Base-by-base conservation (phyloP, 495 filamentous ascomycete species). In the Penicillium paxilli region DNA sequence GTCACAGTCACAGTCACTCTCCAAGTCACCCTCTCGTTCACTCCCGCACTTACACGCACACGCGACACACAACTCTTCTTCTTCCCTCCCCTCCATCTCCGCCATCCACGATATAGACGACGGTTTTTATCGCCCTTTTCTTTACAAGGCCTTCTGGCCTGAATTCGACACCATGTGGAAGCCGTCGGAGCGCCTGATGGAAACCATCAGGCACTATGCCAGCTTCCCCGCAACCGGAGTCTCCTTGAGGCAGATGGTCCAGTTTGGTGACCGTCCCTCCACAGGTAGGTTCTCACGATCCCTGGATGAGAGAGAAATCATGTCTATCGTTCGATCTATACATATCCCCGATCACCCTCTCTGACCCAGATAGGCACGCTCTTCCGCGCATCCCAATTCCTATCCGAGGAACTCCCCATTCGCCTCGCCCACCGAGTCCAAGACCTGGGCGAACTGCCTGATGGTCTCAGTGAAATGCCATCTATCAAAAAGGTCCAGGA, bases 191-290 rank as follows among this genome's bases (percentile, higher is more conserved):
- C 77, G 83, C 74, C 72, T 98, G 87, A 93, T 96, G 91, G 87
- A 96, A 59, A 96, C 88, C 84, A 98, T 98, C 89, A 91, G 89
- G 71, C 93, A 97, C 80, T 97, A 97, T 82, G 88, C 90, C 68
- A 87, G 84, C 78, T 98, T 98, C 73, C 95, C 95, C 52, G 94
- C 94, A 54, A 98, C 95, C 33, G 94, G 94, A 57, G 92, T 96
- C 62, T 96, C 91, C 63, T 77, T 98, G 69, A 82, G 94, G 69
- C 94, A 98, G 79, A 98, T 98, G 94, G 94, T 98, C 44, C 94
- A 98, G 70, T 98, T 98, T 73, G 95, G 95, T 49, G 91, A 95
- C 70, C 85, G 81, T 61, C 91, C 92, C 21, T 95, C 91, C 10
- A 87, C 85, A 60, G 91, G 92, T 96, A 71, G 51, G 82, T 68